phyloP scores from a whole-genome alignment of 208 protist species.

The Leishmania arabica region DNA sequence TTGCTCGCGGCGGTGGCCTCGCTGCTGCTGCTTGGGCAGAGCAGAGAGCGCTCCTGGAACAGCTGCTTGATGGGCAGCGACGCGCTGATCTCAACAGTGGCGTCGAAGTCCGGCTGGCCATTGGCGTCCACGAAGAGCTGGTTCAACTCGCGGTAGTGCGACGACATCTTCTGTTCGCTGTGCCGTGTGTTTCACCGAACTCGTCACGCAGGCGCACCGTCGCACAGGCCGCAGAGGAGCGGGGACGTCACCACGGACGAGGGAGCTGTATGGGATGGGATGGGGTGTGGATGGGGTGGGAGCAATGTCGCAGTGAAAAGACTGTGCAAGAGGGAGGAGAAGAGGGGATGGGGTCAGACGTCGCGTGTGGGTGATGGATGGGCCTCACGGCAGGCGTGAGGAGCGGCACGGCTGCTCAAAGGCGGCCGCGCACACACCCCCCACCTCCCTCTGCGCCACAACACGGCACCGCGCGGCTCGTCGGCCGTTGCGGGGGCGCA shows the following conservation, averaged over 20 bases:
- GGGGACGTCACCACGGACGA: not conserved
- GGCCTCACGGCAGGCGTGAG: not conserved
- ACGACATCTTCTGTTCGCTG: constrained; percentile 38
- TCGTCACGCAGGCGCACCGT: not conserved
- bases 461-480: too few relatives aligned
- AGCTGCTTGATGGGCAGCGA: constrained; percentile 55
- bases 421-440: not conserved
- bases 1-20: constrained; percentile 4
- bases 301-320: not conserved
- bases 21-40: constrained; percentile 17
- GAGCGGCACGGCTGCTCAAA: not conserved
- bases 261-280: not conserved
- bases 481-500: too few relatives aligned
- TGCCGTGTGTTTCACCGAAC: not conserved
- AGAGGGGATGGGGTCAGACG: constrained; percentile 3
- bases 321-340: not conserved
- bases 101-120: constrained; percentile 52
- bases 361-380: not conserved
- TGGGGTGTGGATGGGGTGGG: not conserved
- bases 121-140: constrained; percentile 48
- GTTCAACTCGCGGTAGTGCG: constrained; percentile 59
- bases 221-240: not conserved
- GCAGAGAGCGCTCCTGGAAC: constrained; percentile 46
- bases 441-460: too few relatives aligned
- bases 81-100: constrained; percentile 42